A percentile compares a stretch with the other conserved stretches of the same genome.
phyloP scores from a whole-genome alignment of 2,329 filamentous ascomycete species.

The Pyrenophora seminiperda region DNA sequence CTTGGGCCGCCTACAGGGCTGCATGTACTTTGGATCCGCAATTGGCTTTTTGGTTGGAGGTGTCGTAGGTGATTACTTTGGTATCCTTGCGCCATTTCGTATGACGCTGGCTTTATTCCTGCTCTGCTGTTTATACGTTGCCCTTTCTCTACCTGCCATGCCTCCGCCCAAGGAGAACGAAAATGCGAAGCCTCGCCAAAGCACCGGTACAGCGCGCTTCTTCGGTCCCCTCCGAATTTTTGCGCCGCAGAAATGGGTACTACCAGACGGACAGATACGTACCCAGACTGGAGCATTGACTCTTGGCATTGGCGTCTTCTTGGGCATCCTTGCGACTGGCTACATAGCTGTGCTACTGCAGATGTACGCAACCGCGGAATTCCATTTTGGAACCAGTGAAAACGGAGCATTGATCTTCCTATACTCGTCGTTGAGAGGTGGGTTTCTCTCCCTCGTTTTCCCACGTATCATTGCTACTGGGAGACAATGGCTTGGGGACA shows the following conservation, averaged over 20 bases:
- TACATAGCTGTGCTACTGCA: conserved; percentile 66
- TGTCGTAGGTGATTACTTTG: conserved; percentile 65
- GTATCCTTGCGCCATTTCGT: conserved; percentile 68
- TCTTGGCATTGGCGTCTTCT: conserved; percentile 68
- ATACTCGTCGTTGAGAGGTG: conserved; percentile 52
- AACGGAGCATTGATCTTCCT: conserved; percentile 55
- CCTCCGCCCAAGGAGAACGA: conserved; percentile 47
- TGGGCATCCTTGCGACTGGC: conserved; percentile 70
- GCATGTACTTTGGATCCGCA: conserved; percentile 69
- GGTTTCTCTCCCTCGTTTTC: conserved; percentile 54
- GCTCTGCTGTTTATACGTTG: conserved; percentile 50
- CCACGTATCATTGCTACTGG: conserved; percentile 52
- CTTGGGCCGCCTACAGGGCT: conserved; percentile 69
- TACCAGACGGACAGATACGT: conserved; percentile 56
- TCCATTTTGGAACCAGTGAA: conserved; percentile 52
- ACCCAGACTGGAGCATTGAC: conserved; percentile 68
- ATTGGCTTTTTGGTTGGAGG: conserved; percentile 69
- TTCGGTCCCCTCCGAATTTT: conserved; percentile 69
- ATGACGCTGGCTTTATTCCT: conserved; percentile 64
- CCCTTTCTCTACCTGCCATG: conserved; percentile 56
- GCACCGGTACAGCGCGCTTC: conserved; percentile 58
- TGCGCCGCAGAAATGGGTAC: conserved; percentile 60
- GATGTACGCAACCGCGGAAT: conserved; percentile 55
- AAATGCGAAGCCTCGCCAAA: conserved; percentile 24
- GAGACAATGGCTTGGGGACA: conserved; percentile 48